phyloP scores from a whole-genome alignment of 2,329 filamentous ascomycete species.

The Capronia americana region DNA sequence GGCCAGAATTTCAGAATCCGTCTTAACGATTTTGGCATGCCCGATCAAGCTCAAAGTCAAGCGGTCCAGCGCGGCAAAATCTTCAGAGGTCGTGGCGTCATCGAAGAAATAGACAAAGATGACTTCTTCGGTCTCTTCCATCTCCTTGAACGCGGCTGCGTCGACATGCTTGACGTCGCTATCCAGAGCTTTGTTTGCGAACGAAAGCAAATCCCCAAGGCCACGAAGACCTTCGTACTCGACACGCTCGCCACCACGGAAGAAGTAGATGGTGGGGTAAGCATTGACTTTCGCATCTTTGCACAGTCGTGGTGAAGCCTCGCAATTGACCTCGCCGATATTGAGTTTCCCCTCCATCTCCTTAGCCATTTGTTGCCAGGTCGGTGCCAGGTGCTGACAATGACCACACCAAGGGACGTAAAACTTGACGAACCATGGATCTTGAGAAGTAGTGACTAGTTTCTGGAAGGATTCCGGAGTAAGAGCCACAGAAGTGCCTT shows the following conservation, averaged over 20 bases:
- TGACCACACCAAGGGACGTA: constrained; percentile 98
- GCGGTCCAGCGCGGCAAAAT: constrained; percentile 86
- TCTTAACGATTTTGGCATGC: constrained; percentile 91
- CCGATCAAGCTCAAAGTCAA: constrained; percentile 88
- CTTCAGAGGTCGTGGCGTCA: constrained; percentile 88
- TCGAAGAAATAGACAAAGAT: constrained; percentile 99
- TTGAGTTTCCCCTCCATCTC: constrained; percentile 91
- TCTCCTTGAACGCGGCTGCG: constrained; percentile 73
- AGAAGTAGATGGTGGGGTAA: constrained; percentile 91
- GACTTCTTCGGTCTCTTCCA: constrained; percentile 93
- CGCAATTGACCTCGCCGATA: constrained; percentile 95
- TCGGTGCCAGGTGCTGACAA: constrained; percentile 89
- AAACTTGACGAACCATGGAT: constrained; percentile 99
- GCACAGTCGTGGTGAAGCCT: constrained; percentile 83
- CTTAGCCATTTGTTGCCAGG: constrained; percentile 86
- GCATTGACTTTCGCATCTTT: constrained; percentile 81
- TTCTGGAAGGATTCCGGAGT: constrained; percentile 86
- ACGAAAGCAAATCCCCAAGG: constrained; percentile 85
- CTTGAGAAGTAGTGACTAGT: constrained; percentile 81
- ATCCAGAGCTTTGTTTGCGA: constrained; percentile 84
- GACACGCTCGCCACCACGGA: constrained; percentile 86
- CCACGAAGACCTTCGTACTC: constrained; percentile 93
- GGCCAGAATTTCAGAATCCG: constrained; percentile 75
- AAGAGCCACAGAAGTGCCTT: constrained; percentile 76
- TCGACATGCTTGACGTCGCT: constrained; percentile 82